These are phyloP conservation scores for Rhizophora apiculata DNA, from an alignment of 345 rosid species.

Conservation along the genomic window DNA sequence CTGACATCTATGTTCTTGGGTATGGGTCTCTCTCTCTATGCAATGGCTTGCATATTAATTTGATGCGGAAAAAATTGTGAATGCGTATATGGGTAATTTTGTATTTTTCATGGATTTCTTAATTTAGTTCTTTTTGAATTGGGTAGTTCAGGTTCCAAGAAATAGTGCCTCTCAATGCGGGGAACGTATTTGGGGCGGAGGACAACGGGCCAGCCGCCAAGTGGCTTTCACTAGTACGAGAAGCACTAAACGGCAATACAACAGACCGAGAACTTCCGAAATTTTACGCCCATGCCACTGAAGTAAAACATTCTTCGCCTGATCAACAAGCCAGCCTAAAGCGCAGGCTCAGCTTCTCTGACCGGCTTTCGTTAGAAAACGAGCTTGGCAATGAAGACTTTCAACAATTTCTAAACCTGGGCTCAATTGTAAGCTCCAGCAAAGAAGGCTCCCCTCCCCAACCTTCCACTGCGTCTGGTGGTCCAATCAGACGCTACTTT, in stretches of 20 bases:
- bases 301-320: not conserved
- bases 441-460: constrained; percentile 30
- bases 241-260: constrained; percentile 49
- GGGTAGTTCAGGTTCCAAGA: constrained; percentile 62
- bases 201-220: constrained; percentile 71
- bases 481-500: constrained; percentile 36
- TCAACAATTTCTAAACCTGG: constrained; percentile 18
- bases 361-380: constrained; percentile 44
- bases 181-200: constrained; percentile 80
- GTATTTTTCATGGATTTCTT: no score
- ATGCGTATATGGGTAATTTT: no score
- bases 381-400: constrained; percentile 39
- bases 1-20: constrained; percentile 86
- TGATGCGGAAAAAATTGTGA: no score
- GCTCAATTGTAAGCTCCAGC: constrained; percentile 4
- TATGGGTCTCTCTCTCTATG: constrained; percentile 17
- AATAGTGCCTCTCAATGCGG: constrained; percentile 80
- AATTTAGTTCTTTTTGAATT: no score
- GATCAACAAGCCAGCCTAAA: constrained; percentile 16
- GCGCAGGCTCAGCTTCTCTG: constrained; percentile 56
- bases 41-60: no score
- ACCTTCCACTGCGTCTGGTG: constrained; percentile 14
- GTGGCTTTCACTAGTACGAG: constrained; percentile 70
- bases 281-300: constrained; percentile 23
- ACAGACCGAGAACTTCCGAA: constrained; percentile 23